Evolutionary conservation across 192 early-diverging fungal genomes (phyloP).

Genomic region (Mortierella antarctica): DNA sequence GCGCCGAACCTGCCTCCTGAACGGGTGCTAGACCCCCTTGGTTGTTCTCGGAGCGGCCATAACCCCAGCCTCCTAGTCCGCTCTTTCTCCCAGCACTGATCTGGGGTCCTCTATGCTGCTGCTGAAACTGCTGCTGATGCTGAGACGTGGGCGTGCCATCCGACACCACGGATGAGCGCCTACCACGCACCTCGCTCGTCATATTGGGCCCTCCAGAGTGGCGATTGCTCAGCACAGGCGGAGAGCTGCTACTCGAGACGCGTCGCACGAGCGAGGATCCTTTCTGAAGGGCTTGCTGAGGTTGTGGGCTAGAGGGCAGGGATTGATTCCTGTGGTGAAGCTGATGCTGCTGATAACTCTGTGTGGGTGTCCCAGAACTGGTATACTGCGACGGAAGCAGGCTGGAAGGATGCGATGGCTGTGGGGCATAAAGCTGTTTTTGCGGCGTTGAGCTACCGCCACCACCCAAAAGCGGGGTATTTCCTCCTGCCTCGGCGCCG

Average conservation of each 20-base stretch:
- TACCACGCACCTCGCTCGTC: conserved; percentile 8
- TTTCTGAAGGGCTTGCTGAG: conserved; percentile 30
- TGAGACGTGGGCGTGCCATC: conserved; percentile 13
- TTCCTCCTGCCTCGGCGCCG: conserved; percentile 2
- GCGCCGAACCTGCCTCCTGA: conserved; percentile 19
- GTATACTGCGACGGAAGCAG: conserved; percentile 16
- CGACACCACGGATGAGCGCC: conserved; percentile 25
- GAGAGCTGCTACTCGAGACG: conserved; percentile 26
- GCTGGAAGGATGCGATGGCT: conserved; percentile 35
- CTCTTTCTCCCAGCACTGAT: conserved; percentile 25
- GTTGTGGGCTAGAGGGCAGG: conserved; percentile 41
- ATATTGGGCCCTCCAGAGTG: conserved; percentile 17
- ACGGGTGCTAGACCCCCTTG: conserved; percentile 36
- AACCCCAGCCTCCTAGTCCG: conserved; percentile 29
- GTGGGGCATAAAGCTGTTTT: conserved; percentile 39
- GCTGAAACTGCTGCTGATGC: not conserved
- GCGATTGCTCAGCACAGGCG: conserved; percentile 7
- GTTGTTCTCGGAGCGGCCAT: conserved; percentile 16
- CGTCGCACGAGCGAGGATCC: conserved; percentile 24
- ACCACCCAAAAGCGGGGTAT: not conserved
- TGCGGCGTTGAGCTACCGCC: not conserved
- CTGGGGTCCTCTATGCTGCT: not conserved
- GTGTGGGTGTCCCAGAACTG: conserved; percentile 28
- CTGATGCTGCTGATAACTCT: conserved; percentile 24
- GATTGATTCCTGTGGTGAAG: conserved; percentile 42